Evolutionary conservation across 345 rosid species (phyloP), one percentile per base, ranked within the genome.

Genomic region (Citropsis articulata): DNA sequence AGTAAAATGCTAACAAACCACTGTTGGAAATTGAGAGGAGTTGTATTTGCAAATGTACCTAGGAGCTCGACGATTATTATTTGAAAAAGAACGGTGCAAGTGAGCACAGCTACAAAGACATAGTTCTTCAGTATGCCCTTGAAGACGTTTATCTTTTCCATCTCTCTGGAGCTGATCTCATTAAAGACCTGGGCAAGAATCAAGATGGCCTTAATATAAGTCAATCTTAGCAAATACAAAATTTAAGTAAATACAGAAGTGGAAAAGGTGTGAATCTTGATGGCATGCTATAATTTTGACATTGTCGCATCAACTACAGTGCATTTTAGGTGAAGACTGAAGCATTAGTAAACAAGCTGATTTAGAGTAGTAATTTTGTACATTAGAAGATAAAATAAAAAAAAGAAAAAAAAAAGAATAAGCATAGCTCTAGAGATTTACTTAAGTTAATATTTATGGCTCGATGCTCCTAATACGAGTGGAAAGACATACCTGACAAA

Each of bases 141-240:
- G 82, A 94, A 86, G 63, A 93, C 93, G 4, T 94, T 92, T 72
- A 85, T 87, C 85, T 88, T 89, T 73, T 90, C 97, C 91, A 91
- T 82, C 76, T 93, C 90, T 78, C 98, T 89, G 24, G 95, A 91
- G 87, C 94, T 91, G 81, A 93, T 83, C 86, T 91, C 93, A 69
- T 93, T 90, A 63, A 93, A 95, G 18, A 87, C 93, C 91, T 95
- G 83, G 57, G 18, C 50, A 45, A 79, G 9, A 67, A 57, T 21
- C 18, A 45, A 45, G 50, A 60, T n/a, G 35, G 25, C 59, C 1
- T 53, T 33, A 7, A 40, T 48, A 60, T 74, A 59, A 78, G 69
- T 75, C 27, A 80, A 50, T 50, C 65, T 30, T 66, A 76, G 18
- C 69, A 68, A 59, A 73, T 79, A 2, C 27, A 68, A 42, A 33